Conservation (phyloP, 2,329 filamentous ascomycete species). For the Fusarium udum region DNA sequence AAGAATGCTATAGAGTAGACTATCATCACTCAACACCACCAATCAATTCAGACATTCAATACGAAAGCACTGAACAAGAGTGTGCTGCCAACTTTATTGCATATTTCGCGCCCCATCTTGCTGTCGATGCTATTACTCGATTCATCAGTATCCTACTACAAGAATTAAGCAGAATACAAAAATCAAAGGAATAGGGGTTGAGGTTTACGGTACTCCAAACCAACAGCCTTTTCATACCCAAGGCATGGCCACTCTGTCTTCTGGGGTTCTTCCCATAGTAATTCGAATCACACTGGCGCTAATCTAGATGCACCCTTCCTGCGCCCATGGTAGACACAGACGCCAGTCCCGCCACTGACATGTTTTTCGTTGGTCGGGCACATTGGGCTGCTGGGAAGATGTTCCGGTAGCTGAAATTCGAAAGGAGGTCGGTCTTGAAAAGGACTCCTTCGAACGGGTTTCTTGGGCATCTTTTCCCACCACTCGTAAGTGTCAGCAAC, state of each 20-base stretch:
- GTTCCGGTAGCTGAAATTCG: slow-evolving; percentile 61
- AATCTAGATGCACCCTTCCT: slow-evolving; percentile 33
- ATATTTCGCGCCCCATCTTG: not conserved
- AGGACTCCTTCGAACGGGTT: slow-evolving; percentile 32
- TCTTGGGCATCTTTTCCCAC: slow-evolving; percentile 48
- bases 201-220: not conserved
- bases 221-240: not conserved
- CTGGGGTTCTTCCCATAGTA: not conserved
- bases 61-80: not conserved
- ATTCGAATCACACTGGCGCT: not conserved
- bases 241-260: not conserved
- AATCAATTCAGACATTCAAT: not conserved
- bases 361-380: slow-evolving; percentile 60
- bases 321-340: slow-evolving; percentile 62
- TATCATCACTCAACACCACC: not conserved
- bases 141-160: not conserved
- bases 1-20: not conserved
- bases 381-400: slow-evolving; percentile 61
- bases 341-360: slow-evolving; percentile 54
- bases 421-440: slow-evolving; percentile 46
- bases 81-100: not conserved
- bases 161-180: not conserved
- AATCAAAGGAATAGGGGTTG: not conserved
- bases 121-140: not conserved
- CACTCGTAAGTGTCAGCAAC: slow-evolving; percentile 46